These are phyloP conservation scores for Geranium incanum DNA, from an alignment of 441 rosid species.

Conservation along the genomic window DNA sequence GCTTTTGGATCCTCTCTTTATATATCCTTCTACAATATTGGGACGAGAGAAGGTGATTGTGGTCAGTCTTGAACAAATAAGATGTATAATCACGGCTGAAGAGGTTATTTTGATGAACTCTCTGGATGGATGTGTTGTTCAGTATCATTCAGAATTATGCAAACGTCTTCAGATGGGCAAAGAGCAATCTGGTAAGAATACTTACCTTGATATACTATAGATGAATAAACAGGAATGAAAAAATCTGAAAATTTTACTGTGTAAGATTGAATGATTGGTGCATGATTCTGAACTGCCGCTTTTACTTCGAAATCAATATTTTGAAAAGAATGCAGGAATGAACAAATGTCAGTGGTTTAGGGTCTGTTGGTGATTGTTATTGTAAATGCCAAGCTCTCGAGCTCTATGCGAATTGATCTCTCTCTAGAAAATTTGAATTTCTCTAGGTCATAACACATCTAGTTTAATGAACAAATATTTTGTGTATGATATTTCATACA, in stretches of 20 bases:
- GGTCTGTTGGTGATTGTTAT: background rate
- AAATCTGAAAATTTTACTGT: background rate
- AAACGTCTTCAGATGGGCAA: constrained; percentile 65
- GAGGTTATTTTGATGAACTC: constrained; percentile 91
- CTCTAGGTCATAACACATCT: background rate
- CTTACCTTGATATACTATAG: background rate
- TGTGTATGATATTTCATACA: background rate
- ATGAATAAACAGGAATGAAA: background rate
- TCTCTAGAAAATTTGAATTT: background rate
- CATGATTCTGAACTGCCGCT: background rate
- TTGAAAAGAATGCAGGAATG: background rate
- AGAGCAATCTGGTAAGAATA: constrained; percentile 46
- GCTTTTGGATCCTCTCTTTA: constrained; percentile 90
- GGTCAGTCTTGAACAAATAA: constrained; percentile 80
- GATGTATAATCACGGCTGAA: constrained; percentile 87
- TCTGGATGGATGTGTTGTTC: constrained; percentile 61
- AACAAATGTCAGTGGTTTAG: background rate
- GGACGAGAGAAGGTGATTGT: constrained; percentile 94
- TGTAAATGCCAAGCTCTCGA: background rate
- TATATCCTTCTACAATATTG: constrained; percentile 76
- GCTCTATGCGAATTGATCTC: constrained; percentile 2
- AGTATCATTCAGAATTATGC: constrained; percentile 69
- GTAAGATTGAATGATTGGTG: constrained; percentile 8
- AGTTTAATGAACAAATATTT: background rate
- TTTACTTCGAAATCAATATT: background rate